Evolutionary conservation across 768 basidiomycete species (phyloP), one percentile per base, ranked within the genome.

Genomic region (Hemileccinum impolitum): DNA sequence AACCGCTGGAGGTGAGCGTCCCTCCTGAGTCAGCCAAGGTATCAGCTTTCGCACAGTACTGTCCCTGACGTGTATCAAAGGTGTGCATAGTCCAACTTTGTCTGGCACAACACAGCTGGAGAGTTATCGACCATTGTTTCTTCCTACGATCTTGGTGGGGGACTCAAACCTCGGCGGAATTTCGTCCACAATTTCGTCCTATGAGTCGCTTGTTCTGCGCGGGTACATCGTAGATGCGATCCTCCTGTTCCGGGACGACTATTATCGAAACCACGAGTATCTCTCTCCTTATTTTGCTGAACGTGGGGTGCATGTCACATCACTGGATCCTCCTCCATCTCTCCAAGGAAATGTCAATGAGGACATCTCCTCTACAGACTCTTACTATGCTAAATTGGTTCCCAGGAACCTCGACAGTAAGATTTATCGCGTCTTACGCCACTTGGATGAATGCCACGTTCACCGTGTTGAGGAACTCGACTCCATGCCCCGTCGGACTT

Each of bases 81-180:
- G 94, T 34, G 88, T 95, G 11, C 94, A 96, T 59, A 94, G 91
- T 56, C 95, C 95, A 1, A 82, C 87, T 3, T 71, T 91, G 6
- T 85, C 87, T 14, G 84, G 93, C 25, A 80, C 84, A 11, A 84
- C 89, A 7, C 95, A 99, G 64, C 75, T 83, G 17, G 92, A 95
- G 43, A 79, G 79, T 26, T 95, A 94, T 61, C 80, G 95, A 6
- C 85, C 92, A 0, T 76, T 98, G 17, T 87, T 88, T 53, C 78
- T 96, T 5, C 95, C 95, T 1, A 88, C 87, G 0, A 70, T 98
- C 50, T 79, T 99, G 6, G 73, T 98, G 32, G 94, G 90, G 1
- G 91, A 96, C 52, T 81, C 90, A 0, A 84, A 82, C 39, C 85
- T 99, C 5, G 95, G 95, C 19, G 95, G 95, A 1, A 98, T 98